phyloP scores from a whole-genome alignment of 164 flowering plant genomes.

The Cinnamomum micranthum region DNA sequence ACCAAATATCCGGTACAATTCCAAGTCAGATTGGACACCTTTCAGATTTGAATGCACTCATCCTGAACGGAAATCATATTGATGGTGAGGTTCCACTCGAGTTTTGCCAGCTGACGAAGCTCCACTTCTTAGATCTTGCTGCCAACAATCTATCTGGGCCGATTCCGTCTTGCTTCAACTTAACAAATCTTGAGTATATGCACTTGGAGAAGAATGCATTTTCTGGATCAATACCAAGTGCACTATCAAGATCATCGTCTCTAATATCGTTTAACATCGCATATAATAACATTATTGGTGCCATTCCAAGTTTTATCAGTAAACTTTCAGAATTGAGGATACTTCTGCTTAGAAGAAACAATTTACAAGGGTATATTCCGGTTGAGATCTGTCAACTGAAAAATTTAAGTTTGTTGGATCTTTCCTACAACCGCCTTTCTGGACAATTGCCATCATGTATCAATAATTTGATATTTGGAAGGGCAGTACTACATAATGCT shows the following conservation, averaged over 20 bases:
- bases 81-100: background rate
- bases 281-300: slow-evolving; percentile 14
- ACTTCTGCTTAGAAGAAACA: background rate
- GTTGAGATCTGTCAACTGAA: background rate
- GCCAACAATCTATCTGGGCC: background rate
- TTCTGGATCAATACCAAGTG: background rate
- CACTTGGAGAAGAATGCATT: background rate
- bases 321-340: background rate
- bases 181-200: background rate
- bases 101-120: background rate
- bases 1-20: slow-evolving; percentile 3
- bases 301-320: slow-evolving; percentile 7
- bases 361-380: slow-evolving; percentile 11
- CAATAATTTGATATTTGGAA: background rate
- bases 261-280: background rate
- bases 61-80: background rate
- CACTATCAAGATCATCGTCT: background rate
- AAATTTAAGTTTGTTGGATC: background rate
- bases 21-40: slow-evolving; percentile 6
- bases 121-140: background rate
- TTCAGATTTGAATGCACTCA: background rate
- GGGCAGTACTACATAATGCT: too few species aligned
- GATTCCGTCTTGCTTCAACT: slow-evolving; percentile 7
- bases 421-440: background rate
- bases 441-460: background rate